phyloP scores from a whole-genome alignment of 2,329 filamentous ascomycete genomes.

The Cladophialophora chaetospira region DNA sequence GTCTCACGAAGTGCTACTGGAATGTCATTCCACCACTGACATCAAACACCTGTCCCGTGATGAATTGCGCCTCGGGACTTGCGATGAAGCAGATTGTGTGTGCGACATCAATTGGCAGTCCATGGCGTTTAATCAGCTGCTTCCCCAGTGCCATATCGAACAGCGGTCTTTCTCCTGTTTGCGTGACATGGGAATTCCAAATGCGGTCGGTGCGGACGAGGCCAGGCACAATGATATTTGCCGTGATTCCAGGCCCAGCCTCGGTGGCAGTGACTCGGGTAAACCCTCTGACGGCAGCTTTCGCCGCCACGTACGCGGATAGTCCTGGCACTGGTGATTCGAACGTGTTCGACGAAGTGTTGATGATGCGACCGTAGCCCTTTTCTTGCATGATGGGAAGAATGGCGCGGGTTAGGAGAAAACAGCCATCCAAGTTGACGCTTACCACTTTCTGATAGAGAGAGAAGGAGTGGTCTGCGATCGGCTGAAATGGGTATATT shows the following conservation, averaged over 20 bases:
- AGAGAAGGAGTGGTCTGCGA: background rate
- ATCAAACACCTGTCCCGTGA: constrained; percentile 12
- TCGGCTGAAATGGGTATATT: background rate
- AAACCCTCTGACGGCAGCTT: constrained; percentile 6
- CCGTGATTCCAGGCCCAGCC: constrained; percentile 9
- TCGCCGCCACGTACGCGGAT: background rate
- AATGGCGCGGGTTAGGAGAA: constrained; percentile 4
- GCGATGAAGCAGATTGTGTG: constrained; percentile 1
- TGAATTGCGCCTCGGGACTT: constrained; percentile 7
- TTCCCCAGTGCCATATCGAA: background rate
- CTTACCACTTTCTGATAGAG: background rate
- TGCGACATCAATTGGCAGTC: constrained; percentile 4
- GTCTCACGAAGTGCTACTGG: too few species aligned
- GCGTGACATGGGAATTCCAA: too few species aligned
- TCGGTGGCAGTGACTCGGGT: constrained; percentile 7
- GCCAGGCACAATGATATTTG: constrained; percentile 1
- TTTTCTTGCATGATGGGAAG: constrained; percentile 7
- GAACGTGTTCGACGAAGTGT: constrained; percentile 1
- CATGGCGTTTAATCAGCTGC: constrained; percentile 4
- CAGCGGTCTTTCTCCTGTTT: background rate
- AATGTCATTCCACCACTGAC: constrained; percentile 1
- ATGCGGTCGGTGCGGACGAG: background rate
- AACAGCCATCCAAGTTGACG: constrained; percentile 15
- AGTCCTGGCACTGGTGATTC: background rate
- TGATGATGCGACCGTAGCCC: constrained; percentile 10